Conservation (phyloP, 345 rosid species). For the Syzygium aromaticum region DNA sequence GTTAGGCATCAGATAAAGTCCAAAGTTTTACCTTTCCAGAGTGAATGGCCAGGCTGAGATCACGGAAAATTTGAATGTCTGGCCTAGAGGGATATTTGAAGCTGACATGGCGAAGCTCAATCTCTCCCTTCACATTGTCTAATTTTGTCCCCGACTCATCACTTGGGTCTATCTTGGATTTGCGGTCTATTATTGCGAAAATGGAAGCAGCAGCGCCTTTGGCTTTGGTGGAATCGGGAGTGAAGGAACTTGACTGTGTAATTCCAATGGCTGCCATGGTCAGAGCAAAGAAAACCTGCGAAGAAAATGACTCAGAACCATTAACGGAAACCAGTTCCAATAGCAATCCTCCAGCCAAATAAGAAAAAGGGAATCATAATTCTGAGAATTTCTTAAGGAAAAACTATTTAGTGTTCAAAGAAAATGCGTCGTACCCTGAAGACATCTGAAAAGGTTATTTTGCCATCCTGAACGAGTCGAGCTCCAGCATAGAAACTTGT, state of each 20-base stretch:
- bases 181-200: constrained; percentile 53
- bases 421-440: constrained; percentile 32
- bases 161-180: constrained; percentile 63
- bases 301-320: not conserved
- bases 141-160: constrained; percentile 54
- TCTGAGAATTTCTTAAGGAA: not conserved
- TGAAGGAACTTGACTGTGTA: constrained; percentile 62
- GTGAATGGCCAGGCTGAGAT: constrained; percentile 47
- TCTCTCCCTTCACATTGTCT: constrained; percentile 55
- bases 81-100: constrained; percentile 81
- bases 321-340: not conserved
- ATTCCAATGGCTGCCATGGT: constrained; percentile 66
- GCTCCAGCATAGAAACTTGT: constrained; percentile 78
- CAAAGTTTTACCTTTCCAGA: constrained; percentile 53
- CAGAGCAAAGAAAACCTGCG: constrained; percentile 71
- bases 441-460: constrained; percentile 48
- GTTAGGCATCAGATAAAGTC: not conserved
- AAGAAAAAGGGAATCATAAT: not conserved
- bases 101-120: constrained; percentile 53
- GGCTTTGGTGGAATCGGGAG: constrained; percentile 60
- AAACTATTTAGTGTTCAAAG: not conserved
- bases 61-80: constrained; percentile 58
- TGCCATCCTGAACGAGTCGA: constrained; percentile 40
- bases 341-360: not conserved
- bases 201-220: constrained; percentile 60